Percentiles rank a stretch among this genome's conserved stretches.
phyloP scores from a whole-genome alignment of 164 flowering plant genomes.

The Vitis cinerea region DNA sequence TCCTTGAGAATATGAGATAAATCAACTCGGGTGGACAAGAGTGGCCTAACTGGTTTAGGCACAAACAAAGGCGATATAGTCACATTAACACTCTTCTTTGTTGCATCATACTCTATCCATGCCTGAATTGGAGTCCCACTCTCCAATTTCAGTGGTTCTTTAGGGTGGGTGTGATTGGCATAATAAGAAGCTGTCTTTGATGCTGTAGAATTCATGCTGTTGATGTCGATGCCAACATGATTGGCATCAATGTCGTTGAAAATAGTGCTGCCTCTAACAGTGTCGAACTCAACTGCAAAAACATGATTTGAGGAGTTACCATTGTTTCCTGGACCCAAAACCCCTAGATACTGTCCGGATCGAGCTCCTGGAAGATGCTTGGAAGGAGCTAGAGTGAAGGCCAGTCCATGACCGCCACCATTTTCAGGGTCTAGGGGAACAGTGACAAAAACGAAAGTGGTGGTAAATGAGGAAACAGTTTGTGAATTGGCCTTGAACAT shows the following conservation, averaged over 20 bases:
- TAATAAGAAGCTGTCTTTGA: constrained; percentile 6
- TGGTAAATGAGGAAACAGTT: too few species aligned
- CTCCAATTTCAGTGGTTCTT: neutral
- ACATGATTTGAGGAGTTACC: constrained; percentile 16
- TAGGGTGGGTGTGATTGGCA: neutral
- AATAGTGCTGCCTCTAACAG: neutral
- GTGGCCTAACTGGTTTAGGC: constrained; percentile 15
- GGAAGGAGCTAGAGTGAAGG: neutral
- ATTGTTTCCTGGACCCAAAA: neutral
- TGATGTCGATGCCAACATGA: constrained; percentile 12
- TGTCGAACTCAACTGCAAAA: constrained; percentile 31
- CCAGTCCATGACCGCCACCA: too few species aligned
- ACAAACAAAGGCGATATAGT: constrained; percentile 10
- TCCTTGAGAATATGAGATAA: constrained; percentile 17
- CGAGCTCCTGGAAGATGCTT: neutral
- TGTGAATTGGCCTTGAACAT: too few species aligned
- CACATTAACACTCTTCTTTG: constrained; percentile 10
- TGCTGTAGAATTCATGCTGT: neutral
- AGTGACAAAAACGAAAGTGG: too few species aligned
- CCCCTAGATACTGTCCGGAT: too few species aligned
- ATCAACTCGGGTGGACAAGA: constrained; percentile 16
- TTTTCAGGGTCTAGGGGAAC: too few species aligned
- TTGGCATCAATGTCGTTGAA: constrained; percentile 4
- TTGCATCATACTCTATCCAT: constrained; percentile 29
- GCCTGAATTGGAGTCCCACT: constrained; percentile 7